These are phyloP conservation scores for Colletotrichum sp. DNA, from an alignment of 2,329 filamentous ascomycete genomes.

Conservation along the genomic window DNA sequence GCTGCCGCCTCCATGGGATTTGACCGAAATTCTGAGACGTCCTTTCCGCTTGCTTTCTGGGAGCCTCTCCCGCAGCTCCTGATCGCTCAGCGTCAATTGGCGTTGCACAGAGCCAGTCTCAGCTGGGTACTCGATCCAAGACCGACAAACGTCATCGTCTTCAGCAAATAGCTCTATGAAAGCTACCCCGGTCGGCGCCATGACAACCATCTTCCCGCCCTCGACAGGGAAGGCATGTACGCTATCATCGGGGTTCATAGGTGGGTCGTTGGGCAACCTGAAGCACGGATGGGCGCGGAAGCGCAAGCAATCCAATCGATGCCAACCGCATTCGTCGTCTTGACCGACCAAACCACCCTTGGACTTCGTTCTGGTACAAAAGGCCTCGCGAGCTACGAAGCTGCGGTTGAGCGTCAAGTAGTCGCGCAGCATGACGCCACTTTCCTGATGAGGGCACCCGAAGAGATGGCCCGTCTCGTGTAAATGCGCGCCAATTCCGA, in stretches of 20 bases:
- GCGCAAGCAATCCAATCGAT: constrained; percentile 84
- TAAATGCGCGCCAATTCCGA: constrained; percentile 90
- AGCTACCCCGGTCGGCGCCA: constrained; percentile 80
- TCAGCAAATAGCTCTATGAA: constrained; percentile 84
- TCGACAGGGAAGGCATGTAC: constrained; percentile 89
- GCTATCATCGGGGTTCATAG: constrained; percentile 70
- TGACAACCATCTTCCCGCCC: constrained; percentile 75
- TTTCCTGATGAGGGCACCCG: constrained; percentile 88
- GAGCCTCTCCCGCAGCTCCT: constrained; percentile 72
- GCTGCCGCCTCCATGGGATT: constrained; percentile 76
- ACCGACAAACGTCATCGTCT: constrained; percentile 79
- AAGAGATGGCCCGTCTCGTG: constrained; percentile 92
- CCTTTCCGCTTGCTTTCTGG: constrained; percentile 76
- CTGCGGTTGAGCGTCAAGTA: constrained; percentile 85
- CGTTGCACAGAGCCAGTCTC: constrained; percentile 68
- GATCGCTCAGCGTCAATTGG: constrained; percentile 77
- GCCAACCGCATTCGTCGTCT: constrained; percentile 89
- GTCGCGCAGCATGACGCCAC: constrained; percentile 89
- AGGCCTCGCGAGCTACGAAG: constrained; percentile 82
- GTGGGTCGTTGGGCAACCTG: constrained; percentile 76
- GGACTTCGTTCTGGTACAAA: constrained; percentile 83
- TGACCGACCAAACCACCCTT: constrained; percentile 78
- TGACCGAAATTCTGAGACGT: constrained; percentile 74
- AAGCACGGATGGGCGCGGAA: constrained; percentile 94
- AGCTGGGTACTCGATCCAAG: constrained; percentile 81